These are phyloP conservation scores for Zygoascus biomembranicola DNA, from an alignment of 805 yeast species.

Conservation along the genomic window DNA sequence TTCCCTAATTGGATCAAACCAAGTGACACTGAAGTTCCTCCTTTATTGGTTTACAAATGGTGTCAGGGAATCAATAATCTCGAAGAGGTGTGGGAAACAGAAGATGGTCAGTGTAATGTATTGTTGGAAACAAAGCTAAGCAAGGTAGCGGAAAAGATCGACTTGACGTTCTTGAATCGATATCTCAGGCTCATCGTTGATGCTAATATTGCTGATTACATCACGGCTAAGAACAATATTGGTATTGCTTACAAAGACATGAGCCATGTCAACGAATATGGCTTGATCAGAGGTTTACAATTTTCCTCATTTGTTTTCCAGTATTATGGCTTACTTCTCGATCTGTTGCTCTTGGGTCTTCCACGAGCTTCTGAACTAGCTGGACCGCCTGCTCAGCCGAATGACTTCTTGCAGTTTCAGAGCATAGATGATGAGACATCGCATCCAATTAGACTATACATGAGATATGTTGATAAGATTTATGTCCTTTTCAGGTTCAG, in stretches of 20 bases:
- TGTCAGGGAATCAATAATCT: constrained; percentile 82
- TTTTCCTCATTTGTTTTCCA: constrained; percentile 86
- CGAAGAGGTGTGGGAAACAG: constrained; percentile 67
- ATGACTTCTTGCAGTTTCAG: constrained; percentile 68
- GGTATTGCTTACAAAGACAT: constrained; percentile 82
- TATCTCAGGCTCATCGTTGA: constrained; percentile 74
- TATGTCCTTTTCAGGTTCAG: constrained; percentile 72
- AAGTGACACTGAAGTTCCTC: constrained; percentile 88
- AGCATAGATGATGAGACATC: constrained; percentile 47
- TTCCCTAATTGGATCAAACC: constrained; percentile 98
- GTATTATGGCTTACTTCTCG: constrained; percentile 80
- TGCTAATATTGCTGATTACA: constrained; percentile 87
- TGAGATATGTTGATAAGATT: constrained; percentile 75
- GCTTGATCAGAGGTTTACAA: constrained; percentile 80
- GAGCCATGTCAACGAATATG: constrained; percentile 87
- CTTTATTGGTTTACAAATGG: constrained; percentile 87
- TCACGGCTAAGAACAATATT: constrained; percentile 82
- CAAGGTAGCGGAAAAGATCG: constrained; percentile 76
- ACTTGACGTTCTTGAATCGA: constrained; percentile 77
- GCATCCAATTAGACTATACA: constrained; percentile 73
- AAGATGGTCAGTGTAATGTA: constrained; percentile 70
- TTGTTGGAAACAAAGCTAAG: constrained; percentile 69
- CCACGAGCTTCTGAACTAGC: constrained; percentile 86
- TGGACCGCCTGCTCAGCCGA: constrained; percentile 64
- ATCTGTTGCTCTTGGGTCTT: constrained; percentile 71